Base-by-base conservation (phyloP, 805 yeast genomes). In the Naumovozyma dairenensis region DNA sequence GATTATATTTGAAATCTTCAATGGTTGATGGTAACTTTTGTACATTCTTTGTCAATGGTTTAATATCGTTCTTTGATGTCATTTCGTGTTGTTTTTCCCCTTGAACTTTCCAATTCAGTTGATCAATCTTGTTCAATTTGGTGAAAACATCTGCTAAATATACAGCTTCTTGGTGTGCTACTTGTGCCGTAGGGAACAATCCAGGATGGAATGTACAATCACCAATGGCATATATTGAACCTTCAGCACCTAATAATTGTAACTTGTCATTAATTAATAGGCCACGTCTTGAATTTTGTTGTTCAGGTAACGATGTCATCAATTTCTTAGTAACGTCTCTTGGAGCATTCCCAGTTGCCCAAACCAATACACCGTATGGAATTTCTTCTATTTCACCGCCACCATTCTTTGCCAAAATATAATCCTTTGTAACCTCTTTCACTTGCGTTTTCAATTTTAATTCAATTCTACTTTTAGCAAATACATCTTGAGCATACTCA, bases 311-410 rank as follows among this genome's bases (percentile, higher is more conserved):
- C 60, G 72, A 70, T 29, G 71, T 52, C 59, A 83, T 73, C 51
- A 87, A 66, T 49, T 74, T 71, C 43, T 72, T 67, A 32, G 82
- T 71, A 32, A 89, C 67, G 28, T 74, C 77, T 63, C 96, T 77
- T 44, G 85, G 86, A 35, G 87, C 86, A 61, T 87, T 86, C 65
- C 97, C 97, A 42, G 96, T 87, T 38, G 96, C 96, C 97, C 97
- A 87, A 43, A 87, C 93, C 46, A 87, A 70, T 49, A 85, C 69
- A 55, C 97, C 97, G 57, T 87, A 87, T 31, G 95, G 95, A 51
- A 87, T 67, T 31, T 71, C 77, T 16, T 94, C 94, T 44, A 77
- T 77, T 21, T 74, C 70, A 25, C 74, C 70, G 25, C 68, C 62
- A 46, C 81, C 82, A 37, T 69, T 74, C 51, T 71, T 73, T 25